Conservation (phyloP, 345 rosid species). For the Syzygium aromaticum region DNA sequence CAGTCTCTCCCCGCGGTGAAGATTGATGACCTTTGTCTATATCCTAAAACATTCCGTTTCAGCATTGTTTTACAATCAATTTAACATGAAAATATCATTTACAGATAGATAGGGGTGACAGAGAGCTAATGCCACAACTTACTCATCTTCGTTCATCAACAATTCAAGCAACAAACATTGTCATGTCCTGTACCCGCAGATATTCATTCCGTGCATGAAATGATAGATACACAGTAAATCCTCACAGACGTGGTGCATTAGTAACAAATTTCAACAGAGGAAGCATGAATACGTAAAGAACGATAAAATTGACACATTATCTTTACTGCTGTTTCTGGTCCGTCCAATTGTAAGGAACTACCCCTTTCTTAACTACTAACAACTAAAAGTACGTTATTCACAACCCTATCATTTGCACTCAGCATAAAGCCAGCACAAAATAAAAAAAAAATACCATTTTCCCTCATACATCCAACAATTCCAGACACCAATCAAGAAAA, state of each 20-base stretch:
- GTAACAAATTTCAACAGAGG: background rate
- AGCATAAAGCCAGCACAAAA: background rate
- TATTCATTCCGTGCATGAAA: background rate
- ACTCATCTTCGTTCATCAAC: background rate
- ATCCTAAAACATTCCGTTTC: conserved; percentile 34
- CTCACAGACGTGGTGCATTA: background rate
- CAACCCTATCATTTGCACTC: background rate
- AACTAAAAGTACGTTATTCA: background rate
- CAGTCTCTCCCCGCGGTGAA: conserved; percentile 17
- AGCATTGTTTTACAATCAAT: conserved; percentile 1
- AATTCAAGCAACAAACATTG: background rate
- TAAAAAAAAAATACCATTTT: background rate
- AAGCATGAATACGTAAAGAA: background rate
- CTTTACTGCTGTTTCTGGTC: background rate
- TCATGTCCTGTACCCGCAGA: background rate
- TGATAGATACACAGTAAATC: background rate
- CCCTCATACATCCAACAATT: background rate
- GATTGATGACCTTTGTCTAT: conserved; percentile 22
- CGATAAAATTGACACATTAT: background rate
- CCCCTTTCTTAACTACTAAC: background rate
- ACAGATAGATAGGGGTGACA: background rate
- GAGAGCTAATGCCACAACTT: background rate
- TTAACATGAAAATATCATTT: background rate
- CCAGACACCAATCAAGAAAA: background rate
- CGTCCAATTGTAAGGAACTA: background rate